phyloP scores from a whole-genome alignment of 179 eudicot species.

The Spinacia oleracea region DNA sequence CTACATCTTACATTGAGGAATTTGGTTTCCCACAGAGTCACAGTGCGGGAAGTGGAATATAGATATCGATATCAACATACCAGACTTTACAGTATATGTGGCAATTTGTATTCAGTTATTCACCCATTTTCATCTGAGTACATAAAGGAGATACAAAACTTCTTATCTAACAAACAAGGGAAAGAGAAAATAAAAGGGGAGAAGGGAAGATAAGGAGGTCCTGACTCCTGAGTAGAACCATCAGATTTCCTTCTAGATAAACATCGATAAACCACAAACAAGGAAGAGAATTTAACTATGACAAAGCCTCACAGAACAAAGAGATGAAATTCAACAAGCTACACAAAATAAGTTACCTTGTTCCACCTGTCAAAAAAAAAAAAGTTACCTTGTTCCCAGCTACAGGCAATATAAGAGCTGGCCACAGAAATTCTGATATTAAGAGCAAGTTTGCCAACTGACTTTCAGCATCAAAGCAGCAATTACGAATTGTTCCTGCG shows the following conservation, averaged over 20 bases:
- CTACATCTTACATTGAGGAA: neutral
- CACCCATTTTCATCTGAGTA: neutral
- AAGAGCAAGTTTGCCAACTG: constrained; percentile 83
- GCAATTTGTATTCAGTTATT: neutral
- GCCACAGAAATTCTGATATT: constrained; percentile 93
- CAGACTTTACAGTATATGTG: neutral
- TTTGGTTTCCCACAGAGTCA: neutral
- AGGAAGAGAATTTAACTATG: neutral
- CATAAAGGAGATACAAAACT: neutral
- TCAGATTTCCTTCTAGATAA: neutral
- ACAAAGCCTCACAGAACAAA: neutral
- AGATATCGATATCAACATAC: neutral
- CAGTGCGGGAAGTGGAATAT: neutral
- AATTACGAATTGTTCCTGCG: constrained; percentile 88
- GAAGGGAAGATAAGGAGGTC: neutral
- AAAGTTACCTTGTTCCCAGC: constrained; percentile 85
- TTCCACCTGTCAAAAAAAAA: too few relatives aligned
- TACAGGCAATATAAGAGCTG: constrained; percentile 88
- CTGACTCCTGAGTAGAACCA: neutral
- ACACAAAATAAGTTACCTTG: constrained; percentile 47
- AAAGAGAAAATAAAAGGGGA: neutral
- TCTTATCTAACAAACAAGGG: neutral
- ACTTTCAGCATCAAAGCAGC: constrained; percentile 96
- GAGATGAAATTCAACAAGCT: neutral
- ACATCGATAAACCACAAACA: constrained; percentile 13